Base-by-base conservation (phyloP, 208 protist species). In the Acanthamoeba rhysodes region DNA sequence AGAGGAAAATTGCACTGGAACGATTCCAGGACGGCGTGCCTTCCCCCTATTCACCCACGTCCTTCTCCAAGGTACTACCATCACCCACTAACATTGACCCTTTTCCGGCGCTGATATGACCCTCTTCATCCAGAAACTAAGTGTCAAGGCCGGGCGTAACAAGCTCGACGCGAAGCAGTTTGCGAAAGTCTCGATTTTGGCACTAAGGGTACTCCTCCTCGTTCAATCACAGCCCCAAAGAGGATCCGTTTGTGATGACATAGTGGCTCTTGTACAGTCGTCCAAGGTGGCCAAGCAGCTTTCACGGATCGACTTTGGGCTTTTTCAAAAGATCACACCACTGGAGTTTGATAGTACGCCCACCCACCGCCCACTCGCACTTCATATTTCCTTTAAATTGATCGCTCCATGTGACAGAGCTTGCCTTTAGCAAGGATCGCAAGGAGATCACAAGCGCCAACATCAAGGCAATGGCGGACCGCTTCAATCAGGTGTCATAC, bases 1-100 rank as follows among this genome's bases (percentile, higher is more conserved):
- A n/a, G n/a, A n/a, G n/a, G n/a, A n/a, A n/a, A 41, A 78, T 16
- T 59, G 55, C 55, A 59, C 55, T 90, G 16, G 59, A 70, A 16
- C 50, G 10, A n/a, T 90, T 90, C 84, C 10, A 66, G 50, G 59
- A 90, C 84, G n/a, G n/a, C 48, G 64, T 90, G 84, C 84, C 84
- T 22, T 90, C 84, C 6, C 84, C 84, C 37, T 90, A 90, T n/a
- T 90, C 84, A 6, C 84, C 84, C 84, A 90, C 84, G 7, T 90
- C 84, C 59, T 90, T 90, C 50, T 90, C 84, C 59, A 90, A 90
- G 84, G n/a, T n/a, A n/a, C n/a, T n/a, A n/a, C n/a, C n/a, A n/a
- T n/a, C n/a, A n/a, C n/a, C n/a, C n/a, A n/a, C n/a, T n/a, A n/a
- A n/a, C n/a, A n/a, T n/a, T n/a, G n/a, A n/a, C n/a, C n/a, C n/a